Base-by-base conservation (phyloP, 148 eudicot genomes). In the Heliamphora exappendiculata region DNA sequence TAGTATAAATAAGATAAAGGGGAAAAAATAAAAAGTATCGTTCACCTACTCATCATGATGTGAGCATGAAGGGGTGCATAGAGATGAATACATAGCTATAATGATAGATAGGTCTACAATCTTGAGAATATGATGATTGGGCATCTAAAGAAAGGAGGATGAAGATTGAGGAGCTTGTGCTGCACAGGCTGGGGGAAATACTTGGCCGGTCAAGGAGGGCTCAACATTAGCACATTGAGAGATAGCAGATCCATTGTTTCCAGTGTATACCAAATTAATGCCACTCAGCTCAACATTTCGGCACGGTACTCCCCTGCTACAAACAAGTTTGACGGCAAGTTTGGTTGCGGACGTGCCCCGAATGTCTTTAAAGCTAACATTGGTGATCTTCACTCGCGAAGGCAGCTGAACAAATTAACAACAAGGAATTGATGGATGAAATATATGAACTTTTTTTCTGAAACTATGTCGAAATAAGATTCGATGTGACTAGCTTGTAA, bases 311-410 rank as follows among this genome's bases (percentile, higher is more conserved):
- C 78, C 73, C 11, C 60, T 73, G 67, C 92, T 87, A 42, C 90
- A 87, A 54, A 80, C 64, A 51, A 89, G 50, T 78, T 82, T 85
- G 20, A 85, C 73, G 0, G 85, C 84, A 14, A 78, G 77, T 33
- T 67, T 60, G 1, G 76, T 75, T 0, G 77, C 31, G 0, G 90
- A 75, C n/a, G 84, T 66, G 14, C 92, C 92, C 26, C 70, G 79
- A 10, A 89, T 78, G 26, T 84, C 82, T 75, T 73, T 87, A 81
- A 85, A 78, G 53, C 50, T 66, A 13, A 89, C 77, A 45, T 84
- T 70, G 26, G 72, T 77, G 0, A 89, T 72, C 85, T 83, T 81
- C 3, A 89, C 91, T 28, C 69, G 74, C 1, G 93, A 87, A 5
- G 89, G 84, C 2, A 72, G 28, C 89, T 86, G 75, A 16, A n/a